These are phyloP conservation scores for Buxus sempervirens DNA, from an alignment of 164 flowering plant genomes.

Conservation along the genomic window DNA sequence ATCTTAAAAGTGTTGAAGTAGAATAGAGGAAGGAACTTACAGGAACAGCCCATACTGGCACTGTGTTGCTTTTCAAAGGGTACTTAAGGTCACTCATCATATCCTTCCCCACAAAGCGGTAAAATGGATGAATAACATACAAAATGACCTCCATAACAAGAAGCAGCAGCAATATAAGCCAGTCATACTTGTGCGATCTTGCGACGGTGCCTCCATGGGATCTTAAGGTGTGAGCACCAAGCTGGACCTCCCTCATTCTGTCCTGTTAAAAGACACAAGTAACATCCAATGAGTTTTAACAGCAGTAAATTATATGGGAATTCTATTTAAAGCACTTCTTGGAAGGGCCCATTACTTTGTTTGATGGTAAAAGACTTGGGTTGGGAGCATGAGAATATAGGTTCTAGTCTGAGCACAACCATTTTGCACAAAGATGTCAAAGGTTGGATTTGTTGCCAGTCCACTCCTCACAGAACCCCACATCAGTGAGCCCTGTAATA, in stretches of 20 bases:
- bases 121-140: slow-evolving; percentile 21
- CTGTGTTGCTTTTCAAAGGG: slow-evolving; percentile 31
- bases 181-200: slow-evolving; percentile 25
- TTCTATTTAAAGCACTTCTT: no score
- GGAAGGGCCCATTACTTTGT: no score
- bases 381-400: no score
- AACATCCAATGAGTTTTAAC: neutral
- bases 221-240: slow-evolving; percentile 26
- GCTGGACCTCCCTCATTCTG: slow-evolving; percentile 22
- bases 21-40: slow-evolving; percentile 17
- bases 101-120: slow-evolving; percentile 26
- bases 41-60: slow-evolving; percentile 39
- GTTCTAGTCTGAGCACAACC: no score
- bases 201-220: slow-evolving; percentile 24
- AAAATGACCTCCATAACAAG: slow-evolving; percentile 10
- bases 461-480: no score
- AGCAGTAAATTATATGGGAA: no score
- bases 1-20: neutral
- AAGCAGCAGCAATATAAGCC: slow-evolving; percentile 21
- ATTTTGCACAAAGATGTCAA: no score
- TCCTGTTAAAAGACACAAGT: slow-evolving; percentile 2
- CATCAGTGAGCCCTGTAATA: no score
- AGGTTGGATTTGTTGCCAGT: no score
- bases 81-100: slow-evolving; percentile 26
- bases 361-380: no score